Conservation (phyloP, 805 yeast genomes). For the Ogataea ganodermae region DNA sequence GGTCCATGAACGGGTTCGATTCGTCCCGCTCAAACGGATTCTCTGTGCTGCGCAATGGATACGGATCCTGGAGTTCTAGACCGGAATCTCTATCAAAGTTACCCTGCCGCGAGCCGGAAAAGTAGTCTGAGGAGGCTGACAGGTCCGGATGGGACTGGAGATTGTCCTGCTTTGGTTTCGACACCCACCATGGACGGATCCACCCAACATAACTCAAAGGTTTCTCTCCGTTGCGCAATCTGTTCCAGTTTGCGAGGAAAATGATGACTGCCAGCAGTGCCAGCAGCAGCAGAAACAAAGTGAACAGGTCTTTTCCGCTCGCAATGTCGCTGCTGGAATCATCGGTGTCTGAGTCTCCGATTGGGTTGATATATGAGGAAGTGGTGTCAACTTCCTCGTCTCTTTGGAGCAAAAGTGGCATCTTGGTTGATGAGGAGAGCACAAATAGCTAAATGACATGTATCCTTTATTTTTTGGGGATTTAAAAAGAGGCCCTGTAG, state of each 20-base stretch:
- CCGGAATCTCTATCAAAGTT: constrained; percentile 2
- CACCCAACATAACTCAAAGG: constrained; percentile 6
- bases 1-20: constrained; percentile 1
- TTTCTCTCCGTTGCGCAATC: constrained; percentile 8
- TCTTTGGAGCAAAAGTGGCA: not conserved
- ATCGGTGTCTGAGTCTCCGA: not conserved
- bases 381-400: constrained; percentile 2
- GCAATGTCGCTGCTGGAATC: not conserved
- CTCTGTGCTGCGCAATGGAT: constrained; percentile 2
- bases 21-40: not conserved
- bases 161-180: not conserved
- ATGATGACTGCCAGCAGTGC: not conserved
- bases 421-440: not conserved
- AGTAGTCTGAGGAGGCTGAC: not conserved
- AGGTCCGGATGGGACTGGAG: not conserved
- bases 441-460: not conserved
- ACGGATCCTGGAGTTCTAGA: constrained; percentile 2
- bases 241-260: constrained; percentile 2
- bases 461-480: not conserved
- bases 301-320: not conserved
- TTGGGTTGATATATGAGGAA: not conserved
- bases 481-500: not conserved
- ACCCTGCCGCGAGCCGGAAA: not conserved
- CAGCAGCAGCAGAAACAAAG: not conserved
- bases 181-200: constrained; percentile 6